Evolutionary conservation across 2,329 filamentous ascomycete species (phyloP).

Genomic region (Penicillium vulpinum): DNA sequence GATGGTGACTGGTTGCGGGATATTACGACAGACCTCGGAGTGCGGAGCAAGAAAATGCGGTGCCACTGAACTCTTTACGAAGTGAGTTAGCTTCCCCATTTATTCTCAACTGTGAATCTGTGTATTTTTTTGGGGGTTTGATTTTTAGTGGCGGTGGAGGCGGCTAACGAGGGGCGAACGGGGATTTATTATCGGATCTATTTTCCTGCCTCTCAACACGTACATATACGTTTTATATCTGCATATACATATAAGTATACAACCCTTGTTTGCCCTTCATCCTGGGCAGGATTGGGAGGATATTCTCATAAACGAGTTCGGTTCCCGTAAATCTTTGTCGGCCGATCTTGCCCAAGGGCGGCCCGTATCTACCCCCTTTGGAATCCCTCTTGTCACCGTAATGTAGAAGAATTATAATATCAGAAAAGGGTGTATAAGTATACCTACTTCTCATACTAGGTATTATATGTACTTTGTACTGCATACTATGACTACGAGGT

Average conservation of each 20-base stretch:
- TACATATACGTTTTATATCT: not conserved
- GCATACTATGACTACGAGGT: not conserved
- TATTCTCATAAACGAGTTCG: not conserved
- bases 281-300: not conserved
- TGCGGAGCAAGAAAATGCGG: conserved; percentile 6
- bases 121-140: not conserved
- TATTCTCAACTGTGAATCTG: not conserved
- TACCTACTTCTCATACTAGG: not conserved
- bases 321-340: not conserved
- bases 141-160: conserved; percentile 8
- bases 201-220: not conserved
- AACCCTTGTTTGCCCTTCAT: not conserved
- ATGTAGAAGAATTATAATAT: too few relatives aligned
- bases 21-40: conserved; percentile 4
- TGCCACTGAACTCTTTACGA: conserved; percentile 1
- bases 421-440: too few relatives aligned
- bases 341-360: conserved; percentile 5
- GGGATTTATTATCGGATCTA: not conserved
- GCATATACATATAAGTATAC: not conserved
- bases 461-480: not conserved
- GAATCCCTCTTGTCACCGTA: not conserved
- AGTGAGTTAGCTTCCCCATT: not conserved
- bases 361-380: not conserved
- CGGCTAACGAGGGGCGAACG: conserved; percentile 4
- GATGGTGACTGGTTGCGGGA: conserved; percentile 9